Conservation (phyloP, 768 basidiomycete genomes). For the Collybia sordida region DNA sequence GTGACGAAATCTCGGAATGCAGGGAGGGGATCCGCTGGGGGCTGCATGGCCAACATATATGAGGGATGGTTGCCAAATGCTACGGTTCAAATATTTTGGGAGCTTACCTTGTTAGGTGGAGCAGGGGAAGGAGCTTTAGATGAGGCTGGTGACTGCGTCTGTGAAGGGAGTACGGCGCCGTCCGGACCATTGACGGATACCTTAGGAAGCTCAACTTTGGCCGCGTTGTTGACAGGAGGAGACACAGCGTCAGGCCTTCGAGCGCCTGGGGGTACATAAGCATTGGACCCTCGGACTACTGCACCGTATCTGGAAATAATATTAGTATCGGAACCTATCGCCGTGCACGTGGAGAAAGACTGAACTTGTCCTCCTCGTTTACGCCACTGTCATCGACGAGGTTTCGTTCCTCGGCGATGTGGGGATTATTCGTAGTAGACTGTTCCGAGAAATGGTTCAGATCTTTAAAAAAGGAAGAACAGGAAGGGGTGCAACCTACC, state of each 20-base stretch:
- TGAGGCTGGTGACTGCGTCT: conserved; percentile 44
- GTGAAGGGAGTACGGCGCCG: conserved; percentile 46
- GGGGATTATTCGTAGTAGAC: conserved; percentile 70
- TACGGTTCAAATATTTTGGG: neutral
- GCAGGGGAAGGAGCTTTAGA: conserved; percentile 67
- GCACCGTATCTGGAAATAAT: conserved; percentile 74
- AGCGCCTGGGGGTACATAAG: conserved; percentile 94
- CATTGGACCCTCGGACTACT: conserved; percentile 83
- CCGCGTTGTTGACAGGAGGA: conserved; percentile 26
- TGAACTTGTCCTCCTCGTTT: conserved; percentile 96
- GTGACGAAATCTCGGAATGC: conserved; percentile 94
- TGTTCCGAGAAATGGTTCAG: conserved; percentile 21
- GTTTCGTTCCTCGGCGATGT: conserved; percentile 88
- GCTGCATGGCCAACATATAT: conserved; percentile 32
- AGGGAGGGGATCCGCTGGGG: conserved; percentile 72
- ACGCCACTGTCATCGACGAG: conserved; percentile 67
- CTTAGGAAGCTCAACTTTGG: conserved; percentile 59
- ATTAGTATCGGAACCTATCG: conserved; percentile 19
- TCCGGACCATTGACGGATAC: conserved; percentile 81
- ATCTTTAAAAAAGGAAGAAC: conserved; percentile 9
- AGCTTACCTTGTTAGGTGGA: conserved; percentile 54
- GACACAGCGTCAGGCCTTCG: conserved; percentile 44
- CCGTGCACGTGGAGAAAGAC: conserved; percentile 20
- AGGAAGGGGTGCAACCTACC: conserved; percentile 43
- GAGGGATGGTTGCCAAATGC: neutral